Base-by-base conservation (phyloP, 2,329 filamentous ascomycete species). In the Colletotrichum cordylinicola region DNA sequence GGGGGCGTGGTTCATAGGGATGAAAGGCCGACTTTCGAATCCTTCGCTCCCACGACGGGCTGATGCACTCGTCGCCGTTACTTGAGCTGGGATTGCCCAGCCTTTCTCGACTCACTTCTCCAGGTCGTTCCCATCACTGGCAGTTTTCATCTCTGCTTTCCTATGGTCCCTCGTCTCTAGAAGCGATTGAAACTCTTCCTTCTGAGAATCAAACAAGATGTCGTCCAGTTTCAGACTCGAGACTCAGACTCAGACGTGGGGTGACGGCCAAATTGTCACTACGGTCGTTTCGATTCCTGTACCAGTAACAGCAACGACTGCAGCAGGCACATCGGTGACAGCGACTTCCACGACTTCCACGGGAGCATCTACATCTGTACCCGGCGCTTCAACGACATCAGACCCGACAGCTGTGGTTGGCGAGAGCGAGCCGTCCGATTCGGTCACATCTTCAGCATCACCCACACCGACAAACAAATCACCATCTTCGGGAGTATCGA, bases 371-470 rank as follows among this genome's bases (percentile, higher is more conserved):
- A 13, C 10, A 48, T 0, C n/a, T 4, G 8, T 4, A 4, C 0
- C 43, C 43, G n/a, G 43, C 5, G 39, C 39, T 48, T 52, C 43
- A 21, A 52, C 43, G n/a, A 52, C 43, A 4, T 1, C n/a, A 52
- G 0, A 0, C 18, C n/a, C 43, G n/a, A 52, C n/a, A 52, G 12
- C 10, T 21, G 43, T 0, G 43, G 1, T 0, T 21, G 43, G 13
- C 10, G 2, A 29, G 5, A 8, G 21, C 13, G 55, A 24, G 4
- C 18, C 16, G 7, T 5, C 60, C 2, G 21, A 9, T 18, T 0
- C 33, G 33, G 33, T 2, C 7, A 31, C 29, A 31, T 5, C 52
- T 37, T 52, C 48, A n/a, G 16, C 31, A 35, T 31, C 43, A 52
- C 10, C 43, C 6, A 52, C 43, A 52, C 13, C 43, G n/a, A 52